These are phyloP conservation scores for Ajuga chamaepitys DNA, from an alignment of 257 asterid species.

Conservation along the genomic window DNA sequence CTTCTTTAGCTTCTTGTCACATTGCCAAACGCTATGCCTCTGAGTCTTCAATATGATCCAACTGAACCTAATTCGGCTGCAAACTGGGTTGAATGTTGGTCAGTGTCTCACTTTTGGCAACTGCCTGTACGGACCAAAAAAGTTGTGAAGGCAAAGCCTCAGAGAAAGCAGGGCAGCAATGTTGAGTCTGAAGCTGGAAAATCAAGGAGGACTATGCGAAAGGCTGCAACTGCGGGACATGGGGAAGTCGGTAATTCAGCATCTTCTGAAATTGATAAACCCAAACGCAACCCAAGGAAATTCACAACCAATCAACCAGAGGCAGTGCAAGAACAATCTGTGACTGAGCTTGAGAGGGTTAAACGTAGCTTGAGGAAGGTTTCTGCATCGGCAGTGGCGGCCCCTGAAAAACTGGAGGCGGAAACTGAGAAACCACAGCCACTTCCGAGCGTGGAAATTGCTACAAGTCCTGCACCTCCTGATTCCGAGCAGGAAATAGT, in stretches of 20 bases:
- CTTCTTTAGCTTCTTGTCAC: slow-evolving; percentile 57
- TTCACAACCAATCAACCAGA: slow-evolving; percentile 41
- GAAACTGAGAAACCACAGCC: slow-evolving; percentile 44
- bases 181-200: slow-evolving; percentile 48
- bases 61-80: slow-evolving; percentile 71
- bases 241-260: slow-evolving; percentile 41
- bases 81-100: slow-evolving; percentile 95
- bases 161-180: slow-evolving; percentile 36
- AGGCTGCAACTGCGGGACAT: slow-evolving; percentile 37
- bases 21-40: slow-evolving; percentile 71
- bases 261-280: slow-evolving; percentile 50
- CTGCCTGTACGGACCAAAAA: slow-evolving; percentile 42
- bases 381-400: slow-evolving; percentile 47
- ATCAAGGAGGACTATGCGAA: slow-evolving; percentile 61
- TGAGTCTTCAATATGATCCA: slow-evolving; percentile 76
- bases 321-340: slow-evolving; percentile 53
- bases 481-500: slow-evolving; percentile 33
- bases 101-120: slow-evolving; percentile 66
- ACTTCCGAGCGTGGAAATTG: slow-evolving; percentile 25
- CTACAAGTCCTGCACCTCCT: slow-evolving; percentile 20
- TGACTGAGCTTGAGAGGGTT: slow-evolving; percentile 63
- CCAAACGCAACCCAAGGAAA: slow-evolving; percentile 53
- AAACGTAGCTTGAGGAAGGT: slow-evolving; percentile 61
- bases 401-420: slow-evolving; percentile 44
- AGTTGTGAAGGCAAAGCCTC: slow-evolving; percentile 36